Conservation (phyloP, 345 rosid genomes). For the Populus euphratica region DNA sequence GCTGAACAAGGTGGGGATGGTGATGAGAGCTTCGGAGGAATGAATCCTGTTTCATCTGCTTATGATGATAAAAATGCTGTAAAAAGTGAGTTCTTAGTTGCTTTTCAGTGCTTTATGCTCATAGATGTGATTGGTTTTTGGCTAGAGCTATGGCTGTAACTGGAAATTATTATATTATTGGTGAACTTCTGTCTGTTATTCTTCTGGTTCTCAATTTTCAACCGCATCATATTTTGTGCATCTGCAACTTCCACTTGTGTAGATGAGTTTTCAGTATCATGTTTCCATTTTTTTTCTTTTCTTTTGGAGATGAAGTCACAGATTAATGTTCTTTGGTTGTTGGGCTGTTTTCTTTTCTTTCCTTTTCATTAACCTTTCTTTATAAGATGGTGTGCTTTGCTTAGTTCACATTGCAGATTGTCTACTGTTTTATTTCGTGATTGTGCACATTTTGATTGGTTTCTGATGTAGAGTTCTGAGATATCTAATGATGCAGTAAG, state of each 20-base stretch:
- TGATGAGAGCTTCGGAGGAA: conserved; percentile 55
- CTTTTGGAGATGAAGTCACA: background rate
- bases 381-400: no score
- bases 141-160: background rate
- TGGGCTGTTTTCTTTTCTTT: background rate
- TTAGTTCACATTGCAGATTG: background rate
- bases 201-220: background rate
- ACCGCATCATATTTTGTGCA: background rate
- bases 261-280: background rate
- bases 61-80: conserved; percentile 64
- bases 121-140: conserved; percentile 2
- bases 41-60: conserved; percentile 46
- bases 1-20: conserved; percentile 61
- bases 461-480: background rate
- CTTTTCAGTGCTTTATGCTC: background rate
- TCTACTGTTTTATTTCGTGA: background rate
- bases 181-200: background rate
- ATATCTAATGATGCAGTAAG: background rate
- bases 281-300: background rate
- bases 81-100: conserved; percentile 44
- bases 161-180: background rate
- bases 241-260: background rate
- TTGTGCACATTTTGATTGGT: background rate
- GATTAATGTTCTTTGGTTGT: background rate
- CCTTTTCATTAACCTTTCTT: background rate